These are phyloP conservation scores for Berkeleyomyces rouxiae DNA, from an alignment of 2,329 filamentous ascomycete species.

Conservation along the genomic window DNA sequence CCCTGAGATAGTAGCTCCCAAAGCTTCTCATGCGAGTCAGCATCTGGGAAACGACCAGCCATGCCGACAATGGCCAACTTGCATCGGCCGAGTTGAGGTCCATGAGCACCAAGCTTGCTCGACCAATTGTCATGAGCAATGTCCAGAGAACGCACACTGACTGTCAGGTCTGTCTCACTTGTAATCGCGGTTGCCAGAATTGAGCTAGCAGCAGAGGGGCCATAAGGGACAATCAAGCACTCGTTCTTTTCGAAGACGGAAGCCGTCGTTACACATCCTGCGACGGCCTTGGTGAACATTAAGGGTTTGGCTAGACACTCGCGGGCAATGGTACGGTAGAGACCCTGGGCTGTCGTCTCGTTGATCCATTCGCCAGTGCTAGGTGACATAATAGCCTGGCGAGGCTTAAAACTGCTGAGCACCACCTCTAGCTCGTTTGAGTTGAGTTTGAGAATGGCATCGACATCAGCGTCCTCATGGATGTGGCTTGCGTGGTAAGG, in stretches of 20 bases:
- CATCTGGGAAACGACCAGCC: conserved; percentile 29
- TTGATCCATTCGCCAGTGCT: conserved; percentile 28
- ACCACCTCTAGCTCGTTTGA: conserved; percentile 24
- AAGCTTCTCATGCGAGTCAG: conserved; percentile 25
- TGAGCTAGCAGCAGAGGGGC: conserved; percentile 32
- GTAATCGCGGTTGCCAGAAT: conserved; percentile 29
- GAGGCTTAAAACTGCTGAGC: conserved; percentile 27
- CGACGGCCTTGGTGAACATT: conserved; percentile 31
- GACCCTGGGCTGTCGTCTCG: conserved; percentile 24
- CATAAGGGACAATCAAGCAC: conserved; percentile 32
- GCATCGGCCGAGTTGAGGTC: conserved; percentile 29
- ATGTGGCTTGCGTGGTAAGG: conserved; percentile 41
- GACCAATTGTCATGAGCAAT: conserved; percentile 22
- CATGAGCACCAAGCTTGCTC: conserved; percentile 29
- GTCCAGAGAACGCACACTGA: conserved; percentile 25
- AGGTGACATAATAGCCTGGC: conserved; percentile 34
- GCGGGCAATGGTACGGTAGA: conserved; percentile 28
- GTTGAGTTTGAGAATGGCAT: conserved; percentile 29
- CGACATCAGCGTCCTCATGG: conserved; percentile 28
- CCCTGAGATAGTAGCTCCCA: conserved; percentile 54
- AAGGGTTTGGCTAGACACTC: conserved; percentile 36
- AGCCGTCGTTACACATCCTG: conserved; percentile 29
- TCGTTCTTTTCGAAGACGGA: conserved; percentile 23
- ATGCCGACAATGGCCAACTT: conserved; percentile 71
- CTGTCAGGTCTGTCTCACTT: conserved; percentile 26